phyloP scores from a whole-genome alignment of 2,329 filamentous ascomycete genomes.

The Aureobasidium sp. region DNA sequence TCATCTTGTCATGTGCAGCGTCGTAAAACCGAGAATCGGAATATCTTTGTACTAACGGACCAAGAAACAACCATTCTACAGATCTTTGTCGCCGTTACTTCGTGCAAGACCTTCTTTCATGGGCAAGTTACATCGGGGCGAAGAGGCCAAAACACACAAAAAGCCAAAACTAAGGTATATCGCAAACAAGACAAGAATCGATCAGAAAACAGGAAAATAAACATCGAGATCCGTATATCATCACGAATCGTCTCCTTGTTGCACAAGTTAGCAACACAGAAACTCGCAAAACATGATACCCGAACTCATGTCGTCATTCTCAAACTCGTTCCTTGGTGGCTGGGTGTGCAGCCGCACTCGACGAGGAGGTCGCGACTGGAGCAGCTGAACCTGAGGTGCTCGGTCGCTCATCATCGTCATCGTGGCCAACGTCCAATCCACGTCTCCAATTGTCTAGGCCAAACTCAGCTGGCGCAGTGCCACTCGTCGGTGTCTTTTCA shows the following conservation, averaged over 20 bases:
- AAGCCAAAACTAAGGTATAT: conserved; percentile 13
- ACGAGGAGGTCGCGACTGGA: neutral
- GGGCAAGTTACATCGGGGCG: neutral
- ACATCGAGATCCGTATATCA: neutral
- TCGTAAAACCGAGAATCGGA: neutral
- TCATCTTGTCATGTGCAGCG: neutral
- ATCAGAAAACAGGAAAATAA: neutral
- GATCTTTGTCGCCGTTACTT: neutral
- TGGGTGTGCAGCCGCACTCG: neutral
- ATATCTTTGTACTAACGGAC: neutral
- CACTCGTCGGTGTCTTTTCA: conserved; percentile 13
- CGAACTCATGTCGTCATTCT: neutral
- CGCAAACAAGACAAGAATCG: conserved; percentile 11
- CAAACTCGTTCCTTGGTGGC: neutral
- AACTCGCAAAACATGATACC: neutral
- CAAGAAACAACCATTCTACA: neutral
- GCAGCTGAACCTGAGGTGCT: conserved; percentile 9
- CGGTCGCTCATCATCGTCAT: neutral
- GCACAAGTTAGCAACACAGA: neutral
- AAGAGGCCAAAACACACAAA: neutral
- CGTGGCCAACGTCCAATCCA: conserved; percentile 1
- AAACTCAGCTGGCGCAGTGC: conserved; percentile 11
- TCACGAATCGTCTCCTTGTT: neutral
- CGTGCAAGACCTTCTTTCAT: neutral
- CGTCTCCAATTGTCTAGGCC: conserved; percentile 10